Conservation (phyloP, 768 basidiomycete species). For the Leccinum barrowsii region DNA sequence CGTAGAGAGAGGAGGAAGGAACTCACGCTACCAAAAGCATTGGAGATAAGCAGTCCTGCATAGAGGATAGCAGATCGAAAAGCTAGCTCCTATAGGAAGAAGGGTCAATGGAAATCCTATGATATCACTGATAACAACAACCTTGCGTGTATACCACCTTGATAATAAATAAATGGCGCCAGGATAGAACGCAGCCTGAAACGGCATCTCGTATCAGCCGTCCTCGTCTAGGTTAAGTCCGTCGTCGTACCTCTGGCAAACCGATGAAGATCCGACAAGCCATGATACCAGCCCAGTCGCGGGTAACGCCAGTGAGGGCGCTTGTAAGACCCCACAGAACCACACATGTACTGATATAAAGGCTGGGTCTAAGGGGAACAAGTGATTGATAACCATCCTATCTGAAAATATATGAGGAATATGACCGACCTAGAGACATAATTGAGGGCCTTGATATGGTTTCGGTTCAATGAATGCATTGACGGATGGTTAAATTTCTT, state of each 20-base stretch:
- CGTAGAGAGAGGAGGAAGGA: not conserved
- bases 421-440: slow-evolving; percentile 45
- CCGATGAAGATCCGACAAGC: slow-evolving; percentile 61
- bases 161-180: slow-evolving; percentile 47
- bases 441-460: slow-evolving; percentile 45
- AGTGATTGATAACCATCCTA: not conserved
- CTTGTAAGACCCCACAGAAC: slow-evolving; percentile 63
- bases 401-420: not conserved
- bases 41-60: slow-evolving; percentile 56
- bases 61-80: slow-evolving; percentile 61
- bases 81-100: slow-evolving; percentile 51
- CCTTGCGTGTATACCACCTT: slow-evolving; percentile 52
- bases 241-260: slow-evolving; percentile 45
- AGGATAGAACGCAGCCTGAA: slow-evolving; percentile 61
- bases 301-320: slow-evolving; percentile 52
- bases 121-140: not conserved
- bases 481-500: not conserved
- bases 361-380: slow-evolving; percentile 44
- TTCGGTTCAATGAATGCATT: not conserved
- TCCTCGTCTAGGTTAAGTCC: not conserved
- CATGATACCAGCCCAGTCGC: slow-evolving; percentile 51
- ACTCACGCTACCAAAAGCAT: slow-evolving; percentile 63
- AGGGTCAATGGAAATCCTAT: not conserved
- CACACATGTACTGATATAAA: slow-evolving; percentile 59
- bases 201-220: not conserved